Evolutionary conservation across 1,284 basidiomycete genomes (phyloP).

Genomic region (Puccinia coronata): DNA sequence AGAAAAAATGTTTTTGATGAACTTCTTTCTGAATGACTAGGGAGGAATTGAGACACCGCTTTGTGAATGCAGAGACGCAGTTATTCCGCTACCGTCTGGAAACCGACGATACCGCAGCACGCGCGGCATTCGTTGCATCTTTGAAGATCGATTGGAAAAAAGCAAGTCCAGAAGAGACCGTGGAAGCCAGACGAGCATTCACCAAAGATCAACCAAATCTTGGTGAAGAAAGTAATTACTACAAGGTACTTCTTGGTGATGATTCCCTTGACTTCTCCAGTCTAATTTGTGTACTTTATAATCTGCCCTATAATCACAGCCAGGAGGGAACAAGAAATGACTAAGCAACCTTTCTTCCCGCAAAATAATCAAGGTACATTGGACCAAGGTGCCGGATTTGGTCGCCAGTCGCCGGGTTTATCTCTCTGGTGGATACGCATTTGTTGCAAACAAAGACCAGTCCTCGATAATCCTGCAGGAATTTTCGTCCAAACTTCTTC

Average conservation of each 20-base stretch:
- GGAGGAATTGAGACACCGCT: constrained; percentile 85
- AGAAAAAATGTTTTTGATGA: too few relatives aligned
- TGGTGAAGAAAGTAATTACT: constrained; percentile 65
- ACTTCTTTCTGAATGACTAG: constrained; percentile 61
- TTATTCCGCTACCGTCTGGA: constrained; percentile 86
- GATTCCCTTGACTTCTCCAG: too few relatives aligned
- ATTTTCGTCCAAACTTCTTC: constrained; percentile 74
- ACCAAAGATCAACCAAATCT: constrained; percentile 55
- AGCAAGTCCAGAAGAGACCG: constrained; percentile 68
- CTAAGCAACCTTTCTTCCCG: background rate
- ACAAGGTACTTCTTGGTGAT: too few relatives aligned
- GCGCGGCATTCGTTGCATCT: constrained; percentile 71
- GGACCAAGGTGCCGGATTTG: constrained; percentile 91
- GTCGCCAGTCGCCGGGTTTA: constrained; percentile 82
- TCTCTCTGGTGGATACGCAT: constrained; percentile 80
- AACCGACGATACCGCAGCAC: constrained; percentile 67
- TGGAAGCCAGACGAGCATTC: constrained; percentile 64
- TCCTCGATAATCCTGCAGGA: constrained; percentile 86
- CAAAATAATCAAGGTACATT: constrained; percentile 62
- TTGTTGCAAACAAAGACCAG: constrained; percentile 78
- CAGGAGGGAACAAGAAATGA: background rate
- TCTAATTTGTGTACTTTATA: too few relatives aligned
- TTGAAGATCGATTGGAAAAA: constrained; percentile 76
- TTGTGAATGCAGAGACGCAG: constrained; percentile 82
- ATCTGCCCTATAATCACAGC: too few relatives aligned